These are phyloP conservation scores for Guadua angustifolia DNA, from an alignment of 176 grass and related monocot species.

Conservation along the genomic window DNA sequence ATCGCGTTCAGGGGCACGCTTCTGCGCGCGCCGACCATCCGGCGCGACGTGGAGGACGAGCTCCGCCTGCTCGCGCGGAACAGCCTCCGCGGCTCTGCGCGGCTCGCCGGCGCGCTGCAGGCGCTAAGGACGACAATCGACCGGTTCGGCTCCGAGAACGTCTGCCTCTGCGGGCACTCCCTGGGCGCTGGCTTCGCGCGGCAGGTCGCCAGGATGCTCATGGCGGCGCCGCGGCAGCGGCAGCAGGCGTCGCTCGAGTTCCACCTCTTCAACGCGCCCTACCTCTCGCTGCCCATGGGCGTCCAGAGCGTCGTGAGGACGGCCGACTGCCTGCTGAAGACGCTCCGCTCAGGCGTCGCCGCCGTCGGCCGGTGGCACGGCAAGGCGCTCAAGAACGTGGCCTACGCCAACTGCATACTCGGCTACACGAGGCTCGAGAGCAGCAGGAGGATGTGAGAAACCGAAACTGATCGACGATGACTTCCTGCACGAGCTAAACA, in stretches of 20 bases:
- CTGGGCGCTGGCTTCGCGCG: constrained; percentile 83
- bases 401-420: constrained; percentile 65
- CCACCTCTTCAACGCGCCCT: constrained; percentile 93
- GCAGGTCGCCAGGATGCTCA: constrained; percentile 65
- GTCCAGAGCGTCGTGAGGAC: constrained; percentile 60
- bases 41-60: constrained; percentile 84
- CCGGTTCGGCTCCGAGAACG: constrained; percentile 67
- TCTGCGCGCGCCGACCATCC: constrained; percentile 65
- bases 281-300: constrained; percentile 75
- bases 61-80: constrained; percentile 70
- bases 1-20: constrained; percentile 82
- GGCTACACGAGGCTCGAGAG: constrained; percentile 64
- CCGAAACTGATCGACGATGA: neutral
- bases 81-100: constrained; percentile 75
- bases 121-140: constrained; percentile 54
- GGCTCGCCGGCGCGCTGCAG: constrained; percentile 62
- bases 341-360: constrained; percentile 51
- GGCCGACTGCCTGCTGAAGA: constrained; percentile 65
- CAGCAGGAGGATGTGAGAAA: constrained; percentile 45
- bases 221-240: constrained; percentile 32
- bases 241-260: constrained; percentile 63
- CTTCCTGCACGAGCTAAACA: neutral
- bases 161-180: constrained; percentile 83
- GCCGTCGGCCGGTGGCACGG: constrained; percentile 63
- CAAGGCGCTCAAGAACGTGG: constrained; percentile 59